phyloP scores from a whole-genome alignment of 2,329 filamentous ascomycete species.

The Emmonsia crescens region DNA sequence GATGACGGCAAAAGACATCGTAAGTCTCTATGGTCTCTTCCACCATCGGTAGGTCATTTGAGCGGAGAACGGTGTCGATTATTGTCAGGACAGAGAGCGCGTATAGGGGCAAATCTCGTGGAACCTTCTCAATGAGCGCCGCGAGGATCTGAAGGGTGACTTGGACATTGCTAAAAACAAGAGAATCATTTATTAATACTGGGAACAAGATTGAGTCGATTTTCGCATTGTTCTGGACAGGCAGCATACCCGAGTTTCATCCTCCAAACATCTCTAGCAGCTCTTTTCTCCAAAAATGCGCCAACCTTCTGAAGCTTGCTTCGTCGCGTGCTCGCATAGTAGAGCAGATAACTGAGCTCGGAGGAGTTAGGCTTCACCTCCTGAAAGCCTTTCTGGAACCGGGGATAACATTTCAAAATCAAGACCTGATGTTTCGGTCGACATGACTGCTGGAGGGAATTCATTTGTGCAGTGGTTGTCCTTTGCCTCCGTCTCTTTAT shows the following conservation, averaged over 20 bases:
- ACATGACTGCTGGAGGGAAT: slow-evolving; percentile 49
- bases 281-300: slow-evolving; percentile 88
- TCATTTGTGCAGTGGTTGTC: slow-evolving; percentile 31
- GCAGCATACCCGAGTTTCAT: slow-evolving; percentile 67
- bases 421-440: slow-evolving; percentile 96
- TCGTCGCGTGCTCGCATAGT: slow-evolving; percentile 87
- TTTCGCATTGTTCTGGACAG: neutral
- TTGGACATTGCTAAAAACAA: slow-evolving; percentile 62
- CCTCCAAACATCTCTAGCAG: slow-evolving; percentile 81
- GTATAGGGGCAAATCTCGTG: slow-evolving; percentile 82
- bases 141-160: slow-evolving; percentile 88
- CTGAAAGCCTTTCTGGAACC: slow-evolving; percentile 78
- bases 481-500: neutral
- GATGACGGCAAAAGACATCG: slow-evolving; percentile 76
- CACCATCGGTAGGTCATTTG: slow-evolving; percentile 82
- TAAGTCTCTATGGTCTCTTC: slow-evolving; percentile 83
- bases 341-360: slow-evolving; percentile 92
- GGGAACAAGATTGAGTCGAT: neutral
- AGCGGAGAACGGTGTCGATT: slow-evolving; percentile 69
- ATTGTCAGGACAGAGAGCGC: slow-evolving; percentile 75
- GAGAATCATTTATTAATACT: slow-evolving; percentile 3
- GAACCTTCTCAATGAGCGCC: slow-evolving; percentile 84
- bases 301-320: slow-evolving; percentile 96
- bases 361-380: slow-evolving; percentile 94
- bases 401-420: slow-evolving; percentile 91